Percentiles rank a stretch among this genome's conserved stretches.
Evolutionary conservation across 2,329 filamentous ascomycete genomes (phyloP).

Genomic region (Penicillium sclerotigenum): DNA sequence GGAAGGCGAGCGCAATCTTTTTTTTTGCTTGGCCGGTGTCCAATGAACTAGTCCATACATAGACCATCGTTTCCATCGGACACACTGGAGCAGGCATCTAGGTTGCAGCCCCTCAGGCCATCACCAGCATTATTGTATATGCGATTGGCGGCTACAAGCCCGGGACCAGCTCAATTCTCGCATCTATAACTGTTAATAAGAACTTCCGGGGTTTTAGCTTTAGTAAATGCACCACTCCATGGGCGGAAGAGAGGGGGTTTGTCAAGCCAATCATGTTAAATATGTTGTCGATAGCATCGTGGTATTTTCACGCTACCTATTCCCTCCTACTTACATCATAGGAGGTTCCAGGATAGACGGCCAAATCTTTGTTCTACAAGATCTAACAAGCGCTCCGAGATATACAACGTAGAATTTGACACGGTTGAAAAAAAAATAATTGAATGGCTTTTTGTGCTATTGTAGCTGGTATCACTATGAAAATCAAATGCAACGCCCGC

Average conservation of each 20-base stretch:
- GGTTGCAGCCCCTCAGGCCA: slow-evolving; percentile 59
- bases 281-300: slow-evolving; percentile 52
- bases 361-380: slow-evolving; percentile 54
- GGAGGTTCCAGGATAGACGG: slow-evolving; percentile 57
- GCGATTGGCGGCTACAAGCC: slow-evolving; percentile 64
- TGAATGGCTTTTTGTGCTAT: background rate
- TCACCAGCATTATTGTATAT: slow-evolving; percentile 56
- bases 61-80: slow-evolving; percentile 55
- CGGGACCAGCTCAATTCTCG: slow-evolving; percentile 58
- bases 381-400: slow-evolving; percentile 36
- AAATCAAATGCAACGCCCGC: slow-evolving; percentile 8
- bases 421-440: background rate
- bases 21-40: background rate
- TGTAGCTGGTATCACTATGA: slow-evolving; percentile 20
- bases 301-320: slow-evolving; percentile 54
- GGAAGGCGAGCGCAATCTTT: slow-evolving; percentile 43
- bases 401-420: background rate
- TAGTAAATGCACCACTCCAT: slow-evolving; percentile 54
- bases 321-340: slow-evolving; percentile 57
- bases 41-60: background rate
- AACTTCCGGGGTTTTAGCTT: slow-evolving; percentile 63
- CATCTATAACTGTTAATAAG: slow-evolving; percentile 62
- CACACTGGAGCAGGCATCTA: slow-evolving; percentile 57
- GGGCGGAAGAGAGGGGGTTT: slow-evolving; percentile 51
- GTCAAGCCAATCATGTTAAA: slow-evolving; percentile 61